Evolutionary conservation across 78 protist species (phyloP).

Genomic region (Dictyostelium firmibasis): DNA sequence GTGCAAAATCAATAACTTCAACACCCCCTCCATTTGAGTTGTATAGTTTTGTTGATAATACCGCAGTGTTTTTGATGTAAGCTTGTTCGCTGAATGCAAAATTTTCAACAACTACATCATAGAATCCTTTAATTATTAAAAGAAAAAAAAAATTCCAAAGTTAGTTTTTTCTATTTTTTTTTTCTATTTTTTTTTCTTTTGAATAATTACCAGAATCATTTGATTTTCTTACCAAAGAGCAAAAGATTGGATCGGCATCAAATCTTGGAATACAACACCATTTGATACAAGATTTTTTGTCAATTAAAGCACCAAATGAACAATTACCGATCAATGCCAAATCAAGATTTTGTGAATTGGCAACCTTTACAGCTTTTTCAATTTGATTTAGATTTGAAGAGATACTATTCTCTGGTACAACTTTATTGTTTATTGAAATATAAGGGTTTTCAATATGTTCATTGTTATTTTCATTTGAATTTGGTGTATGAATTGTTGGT

Average conservation of each 20-base stretch:
- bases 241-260: constrained; percentile 89
- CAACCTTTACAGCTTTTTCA: neutral
- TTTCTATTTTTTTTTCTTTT: neutral
- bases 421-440: neutral
- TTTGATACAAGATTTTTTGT: constrained; percentile 63
- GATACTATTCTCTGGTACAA: neutral
- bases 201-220: constrained; percentile 25
- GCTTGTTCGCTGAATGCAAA: constrained; percentile 75
- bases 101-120: constrained; percentile 72
- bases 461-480: neutral
- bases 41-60: constrained; percentile 54
- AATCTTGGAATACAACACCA: constrained; percentile 87
- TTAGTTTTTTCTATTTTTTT: neutral
- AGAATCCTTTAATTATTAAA: constrained; percentile 79
- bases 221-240: constrained; percentile 74
- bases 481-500: neutral
- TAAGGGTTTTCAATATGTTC: neutral
- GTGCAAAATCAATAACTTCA: constrained; percentile 81
- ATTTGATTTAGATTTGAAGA: constrained; percentile 4
- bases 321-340: constrained; percentile 82
- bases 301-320: constrained; percentile 71
- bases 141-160: neutral
- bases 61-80: constrained; percentile 78
- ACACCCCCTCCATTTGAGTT: constrained; percentile 65
- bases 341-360: constrained; percentile 66